Conservation (phyloP, 257 asterid species). For the Gentiana straminea region DNA sequence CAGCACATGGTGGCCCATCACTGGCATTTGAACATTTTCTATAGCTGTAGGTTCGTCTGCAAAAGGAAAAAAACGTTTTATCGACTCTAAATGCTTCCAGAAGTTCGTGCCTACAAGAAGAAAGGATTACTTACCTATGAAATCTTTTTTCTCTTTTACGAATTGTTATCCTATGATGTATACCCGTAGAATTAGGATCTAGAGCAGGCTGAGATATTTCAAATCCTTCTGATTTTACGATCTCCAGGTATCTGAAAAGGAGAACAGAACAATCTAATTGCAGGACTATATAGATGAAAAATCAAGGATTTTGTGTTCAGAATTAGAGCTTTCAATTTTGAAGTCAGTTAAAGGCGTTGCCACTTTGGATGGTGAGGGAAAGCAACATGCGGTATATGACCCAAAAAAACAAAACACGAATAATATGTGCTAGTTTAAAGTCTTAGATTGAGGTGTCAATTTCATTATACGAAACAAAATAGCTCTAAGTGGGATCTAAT, state of each 20-base stretch:
- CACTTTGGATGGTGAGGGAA: no score
- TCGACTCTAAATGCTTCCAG: conserved; percentile 11
- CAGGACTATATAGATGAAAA: neutral
- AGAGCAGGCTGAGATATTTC: conserved; percentile 85
- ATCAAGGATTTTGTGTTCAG: neutral
- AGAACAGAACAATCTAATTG: neutral
- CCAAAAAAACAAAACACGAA: no score
- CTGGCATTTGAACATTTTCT: conserved; percentile 76
- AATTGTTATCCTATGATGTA: conserved; percentile 56
- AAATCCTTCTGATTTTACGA: conserved; percentile 51
- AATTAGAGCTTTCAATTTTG: no score
- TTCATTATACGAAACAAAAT: no score
- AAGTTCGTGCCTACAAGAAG: conserved; percentile 8
- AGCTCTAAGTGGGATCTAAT: no score
- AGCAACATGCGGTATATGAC: no score
- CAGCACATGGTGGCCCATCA: conserved; percentile 94
- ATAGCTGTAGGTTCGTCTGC: conserved; percentile 75
- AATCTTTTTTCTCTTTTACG: conserved; percentile 56
- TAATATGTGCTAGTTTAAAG: no score
- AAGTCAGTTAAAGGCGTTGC: no score
- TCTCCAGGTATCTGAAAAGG: conserved; percentile 42
- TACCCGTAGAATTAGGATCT: conserved; percentile 42
- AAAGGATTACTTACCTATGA: conserved; percentile 50
- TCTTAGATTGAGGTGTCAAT: no score
- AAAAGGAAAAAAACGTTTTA: neutral